These are phyloP conservation scores for Colletotrichum endophyticum DNA, from an alignment of 2,329 filamentous ascomycete genomes.

Conservation along the genomic window DNA sequence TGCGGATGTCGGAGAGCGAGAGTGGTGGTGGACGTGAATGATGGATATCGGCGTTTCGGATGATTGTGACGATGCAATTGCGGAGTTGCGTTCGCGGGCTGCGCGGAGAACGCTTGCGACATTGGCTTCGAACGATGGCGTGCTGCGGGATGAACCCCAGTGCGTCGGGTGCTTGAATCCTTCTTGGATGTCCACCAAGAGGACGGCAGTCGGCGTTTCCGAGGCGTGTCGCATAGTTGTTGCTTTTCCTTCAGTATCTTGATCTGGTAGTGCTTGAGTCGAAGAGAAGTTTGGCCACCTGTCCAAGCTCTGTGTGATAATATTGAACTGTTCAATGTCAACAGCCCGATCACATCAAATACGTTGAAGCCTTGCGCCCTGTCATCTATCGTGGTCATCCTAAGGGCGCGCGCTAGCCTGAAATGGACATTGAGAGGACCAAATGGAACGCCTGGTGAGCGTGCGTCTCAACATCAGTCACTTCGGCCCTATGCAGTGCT, in stretches of 20 bases:
- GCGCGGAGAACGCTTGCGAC: constrained; percentile 38
- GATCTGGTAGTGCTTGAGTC: not conserved
- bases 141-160: constrained; percentile 47
- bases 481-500: not conserved
- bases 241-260: not conserved
- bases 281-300: not conserved
- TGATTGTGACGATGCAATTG: not conserved
- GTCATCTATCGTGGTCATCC: not conserved
- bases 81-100: constrained; percentile 21
- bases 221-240: constrained; percentile 23
- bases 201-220: constrained; percentile 40
- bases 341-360: not conserved
- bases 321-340: not conserved
- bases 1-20: constrained; percentile 33
- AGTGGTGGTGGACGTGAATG: constrained; percentile 51
- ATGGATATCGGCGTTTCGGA: constrained; percentile 31
- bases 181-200: constrained; percentile 53
- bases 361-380: not conserved
- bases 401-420: not conserved
- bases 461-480: not conserved
- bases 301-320: rapidly evolving
- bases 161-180: constrained; percentile 42
- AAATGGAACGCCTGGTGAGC: not conserved
- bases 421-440: not conserved
- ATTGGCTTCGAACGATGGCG: constrained; percentile 47